Base-by-base conservation (phyloP, 2,329 filamentous ascomycete genomes). In the Grosmannia penicillata region DNA sequence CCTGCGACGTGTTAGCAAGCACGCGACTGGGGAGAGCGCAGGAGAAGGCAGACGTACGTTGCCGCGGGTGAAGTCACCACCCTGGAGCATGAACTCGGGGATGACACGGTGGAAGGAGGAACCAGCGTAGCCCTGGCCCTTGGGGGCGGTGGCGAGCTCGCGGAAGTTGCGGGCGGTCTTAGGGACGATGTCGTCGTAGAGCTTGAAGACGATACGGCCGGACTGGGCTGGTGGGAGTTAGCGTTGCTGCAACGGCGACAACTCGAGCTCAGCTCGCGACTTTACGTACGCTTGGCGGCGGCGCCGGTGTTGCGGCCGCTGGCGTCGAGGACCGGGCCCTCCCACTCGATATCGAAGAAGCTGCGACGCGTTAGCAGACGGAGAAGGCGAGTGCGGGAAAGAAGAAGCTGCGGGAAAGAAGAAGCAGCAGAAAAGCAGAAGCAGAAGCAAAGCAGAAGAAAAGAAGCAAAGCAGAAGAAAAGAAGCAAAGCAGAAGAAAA, bases 71-170 rank as follows among this genome's bases (percentile, higher is more conserved):
- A 93, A 93, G 73, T 93, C 85, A 73, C 85, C 85, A 60, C 85
- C 86, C 74, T 93, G 86, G 53, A 93, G 79, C 86, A 93, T 93
- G 74, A 93, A 93, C 42, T 84, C 62, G 51, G 82, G 82, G 63
- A 93, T 93, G 63, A 94, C 79, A 53, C 86, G 84, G 75, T 94
- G 85, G 79, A 93, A 93, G 50, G 72, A 70, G 52, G 83, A 91
- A 57, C 75, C 76, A 60, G 73, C 62, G 72, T 93, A 94, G 52
- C 84, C 83, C 61, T 82, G 78, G 56, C 82, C 83, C 66, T 84
- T 75, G 69, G 82, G 72, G 51, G 70, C 71, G 47, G 78, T 85
- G 79, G 81, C 86, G 55, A 91, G 81, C 59, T 76, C 75, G 51
- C 72, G 74, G 77, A 93, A 93, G 76, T 91, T 91, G 61, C 73